phyloP scores from a whole-genome alignment of 495 filamentous ascomycete genomes.

The Aspergillus sclerotiicarbonarius region DNA sequence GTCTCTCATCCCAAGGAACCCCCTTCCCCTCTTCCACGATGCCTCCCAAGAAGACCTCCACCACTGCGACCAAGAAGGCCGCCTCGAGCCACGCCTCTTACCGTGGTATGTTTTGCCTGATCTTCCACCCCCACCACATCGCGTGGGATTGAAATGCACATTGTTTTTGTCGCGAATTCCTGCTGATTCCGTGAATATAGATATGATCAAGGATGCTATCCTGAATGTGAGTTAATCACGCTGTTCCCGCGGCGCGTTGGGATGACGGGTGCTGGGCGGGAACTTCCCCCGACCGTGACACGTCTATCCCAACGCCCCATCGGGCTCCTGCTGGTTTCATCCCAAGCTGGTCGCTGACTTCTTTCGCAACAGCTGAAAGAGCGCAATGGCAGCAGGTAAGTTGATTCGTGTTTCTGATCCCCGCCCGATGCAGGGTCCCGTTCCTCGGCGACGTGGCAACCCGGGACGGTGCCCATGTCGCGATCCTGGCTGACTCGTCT shows the following conservation, averaged over 20 bases:
- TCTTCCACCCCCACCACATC: constrained; percentile 43
- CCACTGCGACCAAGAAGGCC: constrained; percentile 28
- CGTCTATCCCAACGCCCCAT: constrained; percentile 33
- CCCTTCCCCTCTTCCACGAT: constrained; percentile 32
- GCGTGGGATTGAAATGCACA: constrained; percentile 32
- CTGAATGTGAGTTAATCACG: constrained; percentile 58
- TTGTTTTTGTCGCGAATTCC: constrained; percentile 41
- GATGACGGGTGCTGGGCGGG: constrained; percentile 33
- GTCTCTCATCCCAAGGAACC: constrained; percentile 16
- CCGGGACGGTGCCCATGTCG: constrained; percentile 12
- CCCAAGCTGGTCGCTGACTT: constrained; percentile 33
- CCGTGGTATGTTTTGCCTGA: constrained; percentile 56
- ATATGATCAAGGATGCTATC: constrained; percentile 71
- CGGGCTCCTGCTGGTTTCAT: constrained; percentile 15
- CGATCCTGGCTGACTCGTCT: constrained; percentile 13
- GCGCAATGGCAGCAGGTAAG: constrained; percentile 64
- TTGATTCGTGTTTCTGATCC: constrained; percentile 22
- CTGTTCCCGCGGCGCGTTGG: constrained; percentile 32
- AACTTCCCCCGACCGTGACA: constrained; percentile 42
- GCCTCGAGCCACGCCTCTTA: constrained; percentile 56
- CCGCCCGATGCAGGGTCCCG: constrained; percentile 11
- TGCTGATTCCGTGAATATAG: constrained; percentile 53
- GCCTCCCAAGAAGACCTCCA: constrained; percentile 53
- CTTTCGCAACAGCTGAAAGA: constrained; percentile 57
- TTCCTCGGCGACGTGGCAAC: constrained; percentile 21